A percentile compares a stretch with the other conserved stretches of the same genome.
phyloP scores from a whole-genome alignment of 345 rosid genomes.

The Euphorbia pulcherrima region DNA sequence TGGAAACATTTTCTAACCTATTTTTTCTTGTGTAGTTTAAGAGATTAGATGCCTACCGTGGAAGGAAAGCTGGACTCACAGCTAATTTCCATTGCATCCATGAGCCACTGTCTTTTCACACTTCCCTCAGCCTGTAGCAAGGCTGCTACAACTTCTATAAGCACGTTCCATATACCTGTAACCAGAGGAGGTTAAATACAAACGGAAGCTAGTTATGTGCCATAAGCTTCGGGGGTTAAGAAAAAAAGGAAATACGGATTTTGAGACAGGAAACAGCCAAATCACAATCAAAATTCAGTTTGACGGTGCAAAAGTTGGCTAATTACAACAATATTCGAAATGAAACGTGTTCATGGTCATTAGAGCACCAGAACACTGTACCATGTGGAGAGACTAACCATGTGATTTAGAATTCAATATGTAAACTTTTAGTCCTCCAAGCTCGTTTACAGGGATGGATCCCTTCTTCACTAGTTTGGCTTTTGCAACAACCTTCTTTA shows the following conservation, averaged over 20 bases:
- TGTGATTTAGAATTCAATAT: slow-evolving; percentile 50
- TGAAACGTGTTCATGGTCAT: neutral
- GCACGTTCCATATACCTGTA: slow-evolving; percentile 74
- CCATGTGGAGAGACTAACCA: slow-evolving; percentile 47
- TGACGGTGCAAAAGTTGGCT: neutral
- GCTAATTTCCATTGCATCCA: slow-evolving; percentile 78
- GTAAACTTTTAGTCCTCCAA: slow-evolving; percentile 56
- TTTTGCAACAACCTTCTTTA: slow-evolving; percentile 67
- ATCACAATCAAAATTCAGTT: neutral
- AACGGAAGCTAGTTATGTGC: slow-evolving; percentile 13
- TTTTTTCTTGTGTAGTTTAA: neutral
- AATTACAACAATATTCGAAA: neutral
- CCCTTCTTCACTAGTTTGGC: slow-evolving; percentile 64
- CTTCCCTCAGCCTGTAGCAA: slow-evolving; percentile 60
- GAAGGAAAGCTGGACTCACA: slow-evolving; percentile 74
- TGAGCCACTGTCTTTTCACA: slow-evolving; percentile 78
- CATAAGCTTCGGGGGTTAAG: neutral
- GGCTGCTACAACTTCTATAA: slow-evolving; percentile 64
- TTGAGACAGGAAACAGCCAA: neutral
- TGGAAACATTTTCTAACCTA: neutral
- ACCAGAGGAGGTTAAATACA: slow-evolving; percentile 1
- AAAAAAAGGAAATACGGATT: neutral
- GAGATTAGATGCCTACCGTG: slow-evolving; percentile 47
- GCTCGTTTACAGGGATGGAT: slow-evolving; percentile 52
- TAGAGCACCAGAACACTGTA: neutral